Percentiles rank a stretch among this genome's conserved stretches.
Evolutionary conservation across 2,329 filamentous ascomycete genomes (phyloP).

Genomic region (Ampelomyces quisqualis): DNA sequence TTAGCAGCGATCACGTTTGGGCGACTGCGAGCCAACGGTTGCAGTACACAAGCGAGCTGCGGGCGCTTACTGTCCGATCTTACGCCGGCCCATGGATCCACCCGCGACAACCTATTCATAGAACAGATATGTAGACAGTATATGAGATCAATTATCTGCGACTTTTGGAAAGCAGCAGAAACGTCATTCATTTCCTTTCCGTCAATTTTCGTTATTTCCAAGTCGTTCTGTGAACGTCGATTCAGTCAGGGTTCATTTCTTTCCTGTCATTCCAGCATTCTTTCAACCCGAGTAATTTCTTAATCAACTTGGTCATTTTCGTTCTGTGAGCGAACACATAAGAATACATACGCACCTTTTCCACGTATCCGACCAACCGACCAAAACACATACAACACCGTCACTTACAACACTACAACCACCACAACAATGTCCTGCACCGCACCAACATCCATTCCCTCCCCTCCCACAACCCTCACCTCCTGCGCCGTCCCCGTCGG

Average conservation of each 20-base stretch:
- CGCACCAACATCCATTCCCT: constrained; percentile 18
- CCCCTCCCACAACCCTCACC: constrained; percentile 23
- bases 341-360: constrained; percentile 6
- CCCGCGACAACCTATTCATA: constrained; percentile 16
- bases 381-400: background rate
- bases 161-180: background rate
- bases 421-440: constrained; percentile 14
- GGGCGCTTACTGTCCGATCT: constrained; percentile 24
- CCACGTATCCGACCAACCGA: background rate
- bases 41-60: constrained; percentile 17
- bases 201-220: constrained; percentile 8
- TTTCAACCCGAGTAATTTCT: constrained; percentile 1
- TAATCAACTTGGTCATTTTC: background rate
- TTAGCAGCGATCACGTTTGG: constrained; percentile 7
- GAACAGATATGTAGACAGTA: constrained; percentile 12
- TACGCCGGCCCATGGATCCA: constrained; percentile 13
- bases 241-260: background rate
- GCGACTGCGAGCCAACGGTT: constrained; percentile 17
- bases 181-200: constrained; percentile 2
- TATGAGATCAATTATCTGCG: background rate
- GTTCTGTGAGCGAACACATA: background rate
- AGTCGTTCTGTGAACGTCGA: constrained; percentile 18
- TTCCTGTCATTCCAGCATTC: constrained; percentile 8
- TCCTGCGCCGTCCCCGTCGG: constrained; percentile 32
- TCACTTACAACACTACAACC: background rate